Evolutionary conservation across 148 eudicot species (phyloP), one percentile per base, ranked within the genome.

Genomic region (Selenicereus undatus): DNA sequence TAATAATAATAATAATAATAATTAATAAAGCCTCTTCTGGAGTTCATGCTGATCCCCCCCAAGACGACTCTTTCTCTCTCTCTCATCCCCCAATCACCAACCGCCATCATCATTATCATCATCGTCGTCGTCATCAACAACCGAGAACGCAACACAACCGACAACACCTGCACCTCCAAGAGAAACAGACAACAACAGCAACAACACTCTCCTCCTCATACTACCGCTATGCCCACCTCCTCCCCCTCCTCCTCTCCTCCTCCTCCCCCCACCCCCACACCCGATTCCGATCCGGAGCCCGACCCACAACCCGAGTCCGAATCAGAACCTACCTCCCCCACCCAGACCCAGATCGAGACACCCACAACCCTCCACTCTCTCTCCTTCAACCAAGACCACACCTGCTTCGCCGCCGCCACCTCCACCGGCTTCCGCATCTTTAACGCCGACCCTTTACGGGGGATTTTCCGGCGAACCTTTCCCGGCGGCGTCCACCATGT

Each of bases 341-440:
- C 52, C 71, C 16, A 26, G 17, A 13, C 60, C 35, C 11, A 32
- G 32, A 32, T 32, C 32, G 32, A 32, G 32, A 32, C 36, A 39
- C 8, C 77, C 42, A 13, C 77, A 8, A 8, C 51, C 42, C 8
- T 84, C 82, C 20, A 16, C 77, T 39, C 85, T 82, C 35, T 89
- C 60, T 81, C 88, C 69, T 90, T 91, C 89, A 91, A 90, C 90
- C 94, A 91, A 81, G 94, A 91, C 83, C 81, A 48, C 48, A 79
- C 82, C 77, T 90, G 92, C 82, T 88, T 90, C 81, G 84, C 89
- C 74, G 86, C 89, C 39, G 91, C 89, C 39, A 90, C 91, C 22
- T 78, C 81, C 78, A 68, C 82, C 39, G 92, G 92, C 30, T 88
- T 91, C 89, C 89, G 86, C 2, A 86, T 91, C 66, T 88, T 82